Percentiles rank a stretch among this genome's conserved stretches.
These are phyloP conservation scores for Pseudogymnoascus sp. DNA, from an alignment of 2,329 filamentous ascomycete genomes.

Conservation along the genomic window DNA sequence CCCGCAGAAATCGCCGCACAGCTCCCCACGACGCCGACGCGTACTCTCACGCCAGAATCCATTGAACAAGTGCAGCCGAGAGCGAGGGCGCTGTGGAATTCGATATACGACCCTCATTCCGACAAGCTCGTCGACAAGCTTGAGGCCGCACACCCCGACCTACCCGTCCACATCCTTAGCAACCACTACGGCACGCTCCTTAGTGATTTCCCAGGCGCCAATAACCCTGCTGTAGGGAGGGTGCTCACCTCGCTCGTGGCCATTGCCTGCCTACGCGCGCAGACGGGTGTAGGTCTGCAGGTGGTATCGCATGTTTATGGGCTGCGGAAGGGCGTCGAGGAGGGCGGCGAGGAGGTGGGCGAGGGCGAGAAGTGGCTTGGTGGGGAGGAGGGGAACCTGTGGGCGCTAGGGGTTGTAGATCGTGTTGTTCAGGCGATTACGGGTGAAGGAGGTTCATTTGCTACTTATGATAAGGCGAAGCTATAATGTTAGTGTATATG, in stretches of 20 bases:
- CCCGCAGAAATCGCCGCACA: conserved; percentile 43
- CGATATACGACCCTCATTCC: conserved; percentile 70
- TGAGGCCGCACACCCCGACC: conserved; percentile 69
- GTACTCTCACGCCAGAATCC: conserved; percentile 45
- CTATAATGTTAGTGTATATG: neutral
- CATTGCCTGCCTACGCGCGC: conserved; percentile 67
- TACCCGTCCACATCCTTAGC: conserved; percentile 73
- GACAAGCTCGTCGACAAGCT: conserved; percentile 65
- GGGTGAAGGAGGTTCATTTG: conserved; percentile 46
- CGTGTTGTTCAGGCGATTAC: conserved; percentile 48
- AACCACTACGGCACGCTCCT: conserved; percentile 70
- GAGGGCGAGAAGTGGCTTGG: conserved; percentile 55
- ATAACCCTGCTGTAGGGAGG: conserved; percentile 51
- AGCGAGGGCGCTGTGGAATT: conserved; percentile 65
- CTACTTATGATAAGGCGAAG: neutral
- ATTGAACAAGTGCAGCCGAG: conserved; percentile 49
- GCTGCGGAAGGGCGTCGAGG: conserved; percentile 66
- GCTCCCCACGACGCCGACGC: conserved; percentile 53
- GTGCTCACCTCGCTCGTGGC: conserved; percentile 68
- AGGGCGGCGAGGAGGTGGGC: conserved; percentile 50
- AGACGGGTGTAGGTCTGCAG: conserved; percentile 78
- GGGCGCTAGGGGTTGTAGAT: conserved; percentile 58
- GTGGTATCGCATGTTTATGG: conserved; percentile 81
- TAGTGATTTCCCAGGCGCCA: conserved; percentile 47
- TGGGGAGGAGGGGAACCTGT: conserved; percentile 57